Evolutionary conservation across 2,329 filamentous ascomycete genomes (phyloP), one percentile per base, ranked within the genome.

Genomic region (Hymenoscyphus infarciens): DNA sequence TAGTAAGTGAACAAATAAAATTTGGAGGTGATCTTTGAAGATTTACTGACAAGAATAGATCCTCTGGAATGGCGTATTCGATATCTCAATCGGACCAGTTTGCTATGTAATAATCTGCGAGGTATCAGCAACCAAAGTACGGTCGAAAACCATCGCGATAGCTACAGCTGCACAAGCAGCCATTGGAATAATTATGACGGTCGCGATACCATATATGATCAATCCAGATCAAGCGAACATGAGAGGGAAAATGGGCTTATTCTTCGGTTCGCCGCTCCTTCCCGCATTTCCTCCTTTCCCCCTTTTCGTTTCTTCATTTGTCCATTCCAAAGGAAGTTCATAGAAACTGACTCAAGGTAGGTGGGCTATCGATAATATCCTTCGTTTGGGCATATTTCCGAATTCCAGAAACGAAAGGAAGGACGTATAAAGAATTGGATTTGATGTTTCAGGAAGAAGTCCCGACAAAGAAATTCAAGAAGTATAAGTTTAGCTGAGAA

Each of bases 391-490:
- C 76, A 16, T 77, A 69, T 64, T 75, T 75, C 62, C 75, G 73
- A 61, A 66, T 77, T 8, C 78, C 78, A 25, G 80, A 82, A 69
- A 78, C 77, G 0, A 76, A 75, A n/a, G 77, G 76, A 3, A 74
- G 77, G 52, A 77, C 76, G 1, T 76, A 79, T 57, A 78, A 78
- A 62, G 79, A 82, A 72, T 74, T 82, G 11, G 79, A 81, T 65
- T 66, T 76, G 6, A 68, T 82, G 68, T 82, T 82, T 69, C 75
- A 76, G 19, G 66, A 63, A n/a, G 69, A 67, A 15, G 69, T 74
- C 8, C 64, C 67, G 42, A 72, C 74, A 10, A 71, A 74, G 54
- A 70, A 74, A 11, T 77, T 74, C 42, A 67, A 69, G 55, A 56
- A 68, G 29, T 71, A 68, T 54, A 69, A 66, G 38, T 62, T 70